Evolutionary conservation across 2,329 filamentous ascomycete species (phyloP).

Genomic region (Ceratocystis huliohia): DNA sequence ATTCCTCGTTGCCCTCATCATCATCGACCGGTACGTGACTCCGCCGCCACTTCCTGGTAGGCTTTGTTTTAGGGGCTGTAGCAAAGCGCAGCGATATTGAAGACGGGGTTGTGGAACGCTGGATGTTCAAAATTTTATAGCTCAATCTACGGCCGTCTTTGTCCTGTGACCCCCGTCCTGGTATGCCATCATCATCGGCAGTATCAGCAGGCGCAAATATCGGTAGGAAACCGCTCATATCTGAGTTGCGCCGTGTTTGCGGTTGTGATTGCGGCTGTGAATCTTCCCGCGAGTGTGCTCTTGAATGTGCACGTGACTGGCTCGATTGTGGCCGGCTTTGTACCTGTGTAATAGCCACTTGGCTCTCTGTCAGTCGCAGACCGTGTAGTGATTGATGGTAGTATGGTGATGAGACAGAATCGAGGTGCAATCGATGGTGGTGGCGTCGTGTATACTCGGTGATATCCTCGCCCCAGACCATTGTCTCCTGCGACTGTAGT

Average conservation of each 20-base stretch:
- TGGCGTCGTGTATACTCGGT: slow-evolving; percentile 23
- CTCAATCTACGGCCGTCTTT: slow-evolving; percentile 17
- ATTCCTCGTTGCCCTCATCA: slow-evolving; percentile 13
- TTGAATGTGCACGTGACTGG: background rate
- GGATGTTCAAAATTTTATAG: slow-evolving; percentile 18
- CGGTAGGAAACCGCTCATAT: slow-evolving; percentile 14
- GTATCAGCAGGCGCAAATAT: slow-evolving; percentile 18
- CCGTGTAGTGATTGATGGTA: slow-evolving; percentile 4
- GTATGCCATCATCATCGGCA: slow-evolving; percentile 7
- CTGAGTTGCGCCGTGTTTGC: slow-evolving; percentile 10
- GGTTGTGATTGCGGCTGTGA: background rate
- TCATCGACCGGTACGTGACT: background rate
- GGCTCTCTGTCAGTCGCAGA: slow-evolving; percentile 1
- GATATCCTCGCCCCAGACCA: slow-evolving; percentile 18
- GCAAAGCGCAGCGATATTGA: slow-evolving; percentile 19
- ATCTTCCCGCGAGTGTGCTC: background rate
- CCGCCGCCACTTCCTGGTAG: slow-evolving; percentile 1
- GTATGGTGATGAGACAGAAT: slow-evolving; percentile 2
- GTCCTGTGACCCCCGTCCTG: background rate
- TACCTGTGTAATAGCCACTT: slow-evolving; percentile 2
- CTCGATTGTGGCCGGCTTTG: background rate
- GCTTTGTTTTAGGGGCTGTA: slow-evolving; percentile 14
- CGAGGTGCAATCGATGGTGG: slow-evolving; percentile 11
- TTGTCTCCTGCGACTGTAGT: slow-evolving; percentile 9
- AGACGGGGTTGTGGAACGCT: slow-evolving; percentile 16